phyloP scores from a whole-genome alignment of 2,329 filamentous ascomycete genomes.

The Fonsecaea monophora region DNA sequence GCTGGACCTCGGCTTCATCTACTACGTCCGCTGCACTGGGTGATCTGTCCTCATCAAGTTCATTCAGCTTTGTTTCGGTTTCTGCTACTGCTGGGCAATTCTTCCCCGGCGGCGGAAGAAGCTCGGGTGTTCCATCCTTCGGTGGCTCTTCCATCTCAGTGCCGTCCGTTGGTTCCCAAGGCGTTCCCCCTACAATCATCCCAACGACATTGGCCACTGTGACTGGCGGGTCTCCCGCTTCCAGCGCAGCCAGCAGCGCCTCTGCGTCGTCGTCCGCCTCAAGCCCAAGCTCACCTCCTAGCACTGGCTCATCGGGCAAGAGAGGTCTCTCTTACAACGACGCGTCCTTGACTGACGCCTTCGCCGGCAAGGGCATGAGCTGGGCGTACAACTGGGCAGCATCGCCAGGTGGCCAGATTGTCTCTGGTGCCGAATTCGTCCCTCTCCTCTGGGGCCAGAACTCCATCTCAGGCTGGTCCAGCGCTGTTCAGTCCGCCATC shows the following conservation, averaged over 20 bases:
- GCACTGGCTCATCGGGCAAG: conserved; percentile 40
- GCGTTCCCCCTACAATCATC: conserved; percentile 14
- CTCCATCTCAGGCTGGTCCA: conserved; percentile 47
- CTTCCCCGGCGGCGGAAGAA: conserved; percentile 25
- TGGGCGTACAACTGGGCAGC: conserved; percentile 58
- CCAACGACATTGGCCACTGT: conserved; percentile 37
- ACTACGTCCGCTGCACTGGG: conserved; percentile 17
- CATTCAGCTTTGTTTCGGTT: conserved; percentile 18
- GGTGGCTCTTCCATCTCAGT: conserved; percentile 13
- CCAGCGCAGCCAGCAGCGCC: conserved; percentile 15
- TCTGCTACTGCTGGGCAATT: conserved; percentile 32
- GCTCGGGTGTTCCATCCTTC: background rate
- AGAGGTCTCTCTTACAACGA: conserved; percentile 53
- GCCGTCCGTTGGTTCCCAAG: conserved; percentile 13
- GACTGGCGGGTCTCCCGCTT: conserved; percentile 20
- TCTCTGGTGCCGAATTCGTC: conserved; percentile 50
- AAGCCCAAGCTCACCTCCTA: conserved; percentile 29
- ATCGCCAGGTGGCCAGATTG: conserved; percentile 42
- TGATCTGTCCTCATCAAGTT: conserved; percentile 14
- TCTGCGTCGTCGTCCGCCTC: conserved; percentile 27
- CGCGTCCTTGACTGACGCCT: conserved; percentile 43
- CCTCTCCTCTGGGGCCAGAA: conserved; percentile 54
- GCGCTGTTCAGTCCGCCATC: conserved; percentile 42
- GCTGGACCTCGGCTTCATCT: conserved; percentile 14
- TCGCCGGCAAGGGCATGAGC: conserved; percentile 44